A percentile compares a stretch with the other conserved stretches of the same genome.
Conservation (phyloP, 2,329 filamentous ascomycete species). For the Penicillium vulpinum region DNA sequence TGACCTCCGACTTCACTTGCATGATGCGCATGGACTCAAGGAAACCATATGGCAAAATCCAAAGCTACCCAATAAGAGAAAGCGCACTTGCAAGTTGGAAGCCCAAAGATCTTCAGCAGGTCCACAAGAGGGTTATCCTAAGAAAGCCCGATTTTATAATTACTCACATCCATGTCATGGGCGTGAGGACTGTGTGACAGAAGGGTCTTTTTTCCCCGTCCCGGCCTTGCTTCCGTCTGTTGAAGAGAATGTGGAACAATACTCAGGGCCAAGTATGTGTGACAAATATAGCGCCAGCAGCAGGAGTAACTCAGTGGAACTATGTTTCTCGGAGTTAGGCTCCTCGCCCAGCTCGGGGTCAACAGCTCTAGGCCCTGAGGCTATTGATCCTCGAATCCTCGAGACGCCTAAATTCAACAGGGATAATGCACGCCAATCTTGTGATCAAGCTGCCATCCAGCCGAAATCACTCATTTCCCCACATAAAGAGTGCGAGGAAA, state of each 20-base stretch:
- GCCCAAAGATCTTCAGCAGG: neutral
- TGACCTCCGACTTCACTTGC: constrained; percentile 4
- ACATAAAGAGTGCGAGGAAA: neutral
- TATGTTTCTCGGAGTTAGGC: neutral
- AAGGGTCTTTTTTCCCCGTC: neutral
- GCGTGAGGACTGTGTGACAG: constrained; percentile 4
- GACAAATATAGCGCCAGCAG: neutral
- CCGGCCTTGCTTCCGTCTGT: neutral
- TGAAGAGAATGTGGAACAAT: neutral
- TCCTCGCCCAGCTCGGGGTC: neutral
- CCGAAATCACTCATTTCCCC: neutral
- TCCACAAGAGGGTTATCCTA: neutral
- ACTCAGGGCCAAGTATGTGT: neutral
- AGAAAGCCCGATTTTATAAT: neutral
- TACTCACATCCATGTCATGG: neutral
- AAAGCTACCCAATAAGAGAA: neutral
- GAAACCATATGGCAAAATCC: neutral
- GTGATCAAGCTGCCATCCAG: neutral
- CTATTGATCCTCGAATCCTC: neutral
- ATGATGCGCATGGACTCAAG: neutral
- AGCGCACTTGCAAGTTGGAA: neutral
- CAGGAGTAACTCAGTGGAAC: neutral
- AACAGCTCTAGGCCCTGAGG: neutral
- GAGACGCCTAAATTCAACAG: neutral
- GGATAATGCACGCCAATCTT: neutral